Base-by-base conservation (phyloP, 1,139 yeast genomes). In the Yamadazyma epiphylla region DNA sequence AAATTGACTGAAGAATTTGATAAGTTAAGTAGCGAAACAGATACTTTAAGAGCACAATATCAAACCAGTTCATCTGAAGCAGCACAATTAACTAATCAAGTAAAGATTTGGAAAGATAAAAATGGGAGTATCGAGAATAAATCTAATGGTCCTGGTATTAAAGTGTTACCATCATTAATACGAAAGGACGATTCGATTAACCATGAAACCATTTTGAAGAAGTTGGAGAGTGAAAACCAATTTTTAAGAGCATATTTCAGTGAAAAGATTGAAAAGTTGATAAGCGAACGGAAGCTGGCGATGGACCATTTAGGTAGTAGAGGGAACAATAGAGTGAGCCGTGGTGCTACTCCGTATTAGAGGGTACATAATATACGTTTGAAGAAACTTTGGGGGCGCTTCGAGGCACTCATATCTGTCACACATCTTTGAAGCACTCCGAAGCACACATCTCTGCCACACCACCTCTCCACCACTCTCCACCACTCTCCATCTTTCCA, bases 31-130 rank as follows among this genome's bases (percentile, higher is more conserved):
- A 42, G 41, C 3, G 65, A 58, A 29, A 64, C 66, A 35, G 80
- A 75, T 19, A 30, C 41, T 0, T 45, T 69, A 6, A 57, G 87
- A 36, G 41, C 41, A 2, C 48, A 64, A 26, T 81, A 81, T 46
- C 88, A 80, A 50, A 43, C 48, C 5, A 56, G 58, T 19, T 78
- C 86, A 0, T 56, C 77, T 0, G 56, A 54, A 13, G 87, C 87
- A 0, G 82, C 79, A 1, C 74, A 70, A 27, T 45, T 61, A 20
- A 66, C 82, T 1, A 47, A 51, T 0, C 42, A 42, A 13, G 43
- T 70, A 5, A 53, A 51, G n/a, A 32, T 43, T 2, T 35, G 64
- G 9, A 60, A 58, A 27, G 51, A 46, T 1, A 45, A 46, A 8
- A 55, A 60, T 25, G 49, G 43, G 0, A 41, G 44, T 19, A 43